These are phyloP conservation scores for Xylaria multiplex DNA, from an alignment of 2,329 filamentous ascomycete genomes.

Conservation along the genomic window DNA sequence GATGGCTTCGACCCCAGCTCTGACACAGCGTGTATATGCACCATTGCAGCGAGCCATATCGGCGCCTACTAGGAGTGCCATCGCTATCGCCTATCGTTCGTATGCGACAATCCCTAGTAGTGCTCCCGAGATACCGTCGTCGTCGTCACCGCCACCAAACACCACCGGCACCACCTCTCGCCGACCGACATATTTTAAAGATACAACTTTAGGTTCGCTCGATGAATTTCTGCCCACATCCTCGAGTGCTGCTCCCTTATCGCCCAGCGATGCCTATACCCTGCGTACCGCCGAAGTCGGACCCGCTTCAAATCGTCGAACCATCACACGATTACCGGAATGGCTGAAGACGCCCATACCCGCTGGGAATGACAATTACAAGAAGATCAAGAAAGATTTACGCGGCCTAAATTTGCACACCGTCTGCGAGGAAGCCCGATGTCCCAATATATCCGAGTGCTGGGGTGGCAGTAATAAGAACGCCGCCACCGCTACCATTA, in stretches of 20 bases:
- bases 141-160: slow-evolving; percentile 39
- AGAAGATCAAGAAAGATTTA: slow-evolving; percentile 93
- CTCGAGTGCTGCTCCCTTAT: slow-evolving; percentile 55
- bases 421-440: slow-evolving; percentile 96
- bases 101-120: slow-evolving; percentile 48
- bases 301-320: slow-evolving; percentile 69
- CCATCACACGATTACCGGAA: slow-evolving; percentile 79
- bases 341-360: slow-evolving; percentile 99
- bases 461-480: slow-evolving; percentile 93
- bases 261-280: slow-evolving; percentile 66
- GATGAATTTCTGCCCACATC: slow-evolving; percentile 64
- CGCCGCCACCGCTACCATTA: slow-evolving; percentile 95
- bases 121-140: slow-evolving; percentile 41
- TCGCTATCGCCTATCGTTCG: slow-evolving; percentile 35
- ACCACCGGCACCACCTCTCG: slow-evolving; percentile 34
- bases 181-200: slow-evolving; percentile 68
- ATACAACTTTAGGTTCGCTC: slow-evolving; percentile 66
- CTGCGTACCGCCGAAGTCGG: slow-evolving; percentile 72
- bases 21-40: slow-evolving; percentile 44
- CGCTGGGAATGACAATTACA: slow-evolving; percentile 81
- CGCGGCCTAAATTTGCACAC: slow-evolving; percentile 91
- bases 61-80: slow-evolving; percentile 34
- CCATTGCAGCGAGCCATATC: slow-evolving; percentile 46
- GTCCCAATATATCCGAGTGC: slow-evolving; percentile 97
- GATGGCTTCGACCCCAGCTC: slow-evolving; percentile 46